These are phyloP conservation scores for Hyaloscypha hepaticicola DNA, from an alignment of 495 filamentous ascomycete genomes.

Conservation along the genomic window DNA sequence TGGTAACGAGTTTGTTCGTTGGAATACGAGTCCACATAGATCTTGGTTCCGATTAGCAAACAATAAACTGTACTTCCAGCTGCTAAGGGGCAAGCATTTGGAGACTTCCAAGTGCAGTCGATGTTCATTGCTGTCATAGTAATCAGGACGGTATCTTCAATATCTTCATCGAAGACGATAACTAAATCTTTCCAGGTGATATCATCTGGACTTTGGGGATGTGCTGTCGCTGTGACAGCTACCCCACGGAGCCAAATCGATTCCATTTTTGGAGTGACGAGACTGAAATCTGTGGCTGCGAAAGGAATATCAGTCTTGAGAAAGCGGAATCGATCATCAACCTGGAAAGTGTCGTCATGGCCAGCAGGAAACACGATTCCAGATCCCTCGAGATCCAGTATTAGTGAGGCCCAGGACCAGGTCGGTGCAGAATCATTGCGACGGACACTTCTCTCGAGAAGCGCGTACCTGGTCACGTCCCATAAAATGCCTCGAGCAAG, in stretches of 20 bases:
- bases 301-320: background rate
- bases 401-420: constrained; percentile 1
- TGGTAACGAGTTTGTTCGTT: background rate
- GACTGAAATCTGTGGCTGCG: background rate
- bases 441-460: background rate
- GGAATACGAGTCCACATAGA: background rate
- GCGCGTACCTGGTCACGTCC: background rate
- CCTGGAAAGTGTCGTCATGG: background rate
- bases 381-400: background rate
- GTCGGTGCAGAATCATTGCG: background rate
- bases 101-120: background rate
- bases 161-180: background rate
- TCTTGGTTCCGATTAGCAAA: background rate
- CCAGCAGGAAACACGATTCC: background rate
- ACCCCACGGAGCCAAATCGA: background rate
- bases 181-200: background rate
- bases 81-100: background rate
- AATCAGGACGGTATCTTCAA: background rate
- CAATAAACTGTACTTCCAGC: background rate
- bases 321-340: background rate
- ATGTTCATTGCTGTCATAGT: background rate
- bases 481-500: background rate
- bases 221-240: background rate
- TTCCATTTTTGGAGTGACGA: background rate
- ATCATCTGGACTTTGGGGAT: background rate